Base-by-base conservation (phyloP, 1,139 yeast genomes). In the Schizosaccharomyces versatilis region DNA sequence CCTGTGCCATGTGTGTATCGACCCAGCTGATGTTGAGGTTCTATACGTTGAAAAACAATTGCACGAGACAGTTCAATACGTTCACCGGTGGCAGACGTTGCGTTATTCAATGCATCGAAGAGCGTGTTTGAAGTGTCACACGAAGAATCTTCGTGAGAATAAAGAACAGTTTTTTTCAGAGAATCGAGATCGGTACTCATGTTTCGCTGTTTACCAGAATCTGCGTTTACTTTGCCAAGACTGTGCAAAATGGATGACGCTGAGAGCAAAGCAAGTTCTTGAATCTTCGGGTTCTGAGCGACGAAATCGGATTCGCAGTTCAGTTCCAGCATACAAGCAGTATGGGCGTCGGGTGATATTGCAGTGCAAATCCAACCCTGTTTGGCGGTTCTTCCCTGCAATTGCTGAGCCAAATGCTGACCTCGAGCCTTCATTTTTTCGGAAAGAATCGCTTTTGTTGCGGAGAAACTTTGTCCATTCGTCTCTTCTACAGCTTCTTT, bases 221-320 rank as follows among this genome's bases (percentile, higher is more conserved):
- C 32, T 2, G 32, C 32, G 32, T 24, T 24, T 5, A 24, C 32
- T 5, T 5, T 24, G 32, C 5, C 5, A 8, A 44, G 12, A 24
- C 12, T 14, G 32, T 14, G 49, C 19, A 44, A 36, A 32, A 44
- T 14, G n/a, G 32, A 36, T n/a, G 42, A 49, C 6, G 52, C 52
- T 15, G 38, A 12, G 7, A 14, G 6, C 12, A 52, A 8, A 8
- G 54, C 52, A 14, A 52, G 44, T 10, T 19, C 36, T 19, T 52
- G 54, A 14, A 52, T 36, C 17, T 24, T 14, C 8, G 52, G 52
- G 14, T 51, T 54, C 24, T 53, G 53, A 44, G 56, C 56, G 10
- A 56, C 58, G 36, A 56, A 56, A 38, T 56, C 58, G 14, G 58
- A 54, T 55, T 56, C 58, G 47, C 58, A 56, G 14, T 54, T 54